These are phyloP conservation scores for Syzygium aqueum DNA, from an alignment of 345 rosid species.

Conservation along the genomic window DNA sequence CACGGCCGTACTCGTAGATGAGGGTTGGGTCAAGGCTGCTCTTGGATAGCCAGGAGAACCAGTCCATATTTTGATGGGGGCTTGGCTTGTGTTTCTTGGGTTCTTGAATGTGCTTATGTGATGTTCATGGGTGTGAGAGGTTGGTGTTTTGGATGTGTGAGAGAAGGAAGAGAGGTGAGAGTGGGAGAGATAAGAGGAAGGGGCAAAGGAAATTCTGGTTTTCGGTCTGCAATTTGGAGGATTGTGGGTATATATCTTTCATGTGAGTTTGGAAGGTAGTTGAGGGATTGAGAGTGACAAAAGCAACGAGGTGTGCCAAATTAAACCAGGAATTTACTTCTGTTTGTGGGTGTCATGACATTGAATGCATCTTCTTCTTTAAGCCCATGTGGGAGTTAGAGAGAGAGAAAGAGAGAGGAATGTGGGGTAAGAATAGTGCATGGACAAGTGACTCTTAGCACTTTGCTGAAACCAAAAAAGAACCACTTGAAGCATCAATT, in stretches of 20 bases:
- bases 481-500: background rate
- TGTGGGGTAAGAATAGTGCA: background rate
- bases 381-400: background rate
- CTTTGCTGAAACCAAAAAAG: background rate
- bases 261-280: conserved; percentile 23
- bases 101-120: background rate
- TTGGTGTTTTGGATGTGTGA: background rate
- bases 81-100: background rate
- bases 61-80: conserved; percentile 38
- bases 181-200: conserved; percentile 7
- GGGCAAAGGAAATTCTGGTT: conserved; percentile 6
- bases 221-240: background rate
- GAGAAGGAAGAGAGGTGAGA: background rate
- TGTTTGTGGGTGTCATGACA: background rate
- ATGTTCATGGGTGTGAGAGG: background rate
- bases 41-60: conserved; percentile 84
- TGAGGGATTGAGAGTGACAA: conserved; percentile 25
- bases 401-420: background rate
- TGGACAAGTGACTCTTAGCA: background rate
- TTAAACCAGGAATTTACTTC: background rate
- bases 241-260: conserved; percentile 1
- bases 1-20: conserved; percentile 55
- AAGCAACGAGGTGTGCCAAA: conserved; percentile 2
- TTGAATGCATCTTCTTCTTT: background rate
- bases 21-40: conserved; percentile 47